Conservation (phyloP, 2,329 filamentous ascomycete genomes). For the Curvularia eragrostidis region DNA sequence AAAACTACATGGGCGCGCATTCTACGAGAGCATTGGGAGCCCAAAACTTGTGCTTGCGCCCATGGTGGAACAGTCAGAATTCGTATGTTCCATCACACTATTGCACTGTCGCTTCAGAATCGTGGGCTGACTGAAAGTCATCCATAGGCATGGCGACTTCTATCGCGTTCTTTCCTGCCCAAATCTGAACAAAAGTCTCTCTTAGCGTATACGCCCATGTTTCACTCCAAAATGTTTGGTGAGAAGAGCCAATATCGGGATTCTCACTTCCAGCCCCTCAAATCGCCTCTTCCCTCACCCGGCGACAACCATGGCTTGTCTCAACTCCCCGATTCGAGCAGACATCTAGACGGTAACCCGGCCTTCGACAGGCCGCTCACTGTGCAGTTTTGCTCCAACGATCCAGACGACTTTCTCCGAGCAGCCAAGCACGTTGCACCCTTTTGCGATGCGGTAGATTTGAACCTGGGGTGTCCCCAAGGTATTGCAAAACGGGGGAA, state of each 20-base stretch:
- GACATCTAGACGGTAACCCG: conserved; percentile 82
- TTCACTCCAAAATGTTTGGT: conserved; percentile 87
- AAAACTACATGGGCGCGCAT: conserved; percentile 83
- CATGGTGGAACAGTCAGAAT: conserved; percentile 99
- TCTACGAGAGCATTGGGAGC: conserved; percentile 93
- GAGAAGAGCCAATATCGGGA: conserved; percentile 78
- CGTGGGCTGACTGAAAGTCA: conserved; percentile 14
- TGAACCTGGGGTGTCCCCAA: conserved; percentile 96
- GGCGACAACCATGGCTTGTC: conserved; percentile 45
- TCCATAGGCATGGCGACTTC: conserved; percentile 90
- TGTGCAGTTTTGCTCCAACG: conserved; percentile 95
- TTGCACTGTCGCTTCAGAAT: neutral
- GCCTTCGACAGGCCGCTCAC: conserved; percentile 85
- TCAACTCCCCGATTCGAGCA: conserved; percentile 35
- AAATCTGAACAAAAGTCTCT: conserved; percentile 63
- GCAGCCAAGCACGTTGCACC: conserved; percentile 81
- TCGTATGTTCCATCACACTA: conserved; percentile 65
- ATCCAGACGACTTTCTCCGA: conserved; percentile 77
- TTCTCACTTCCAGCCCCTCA: conserved; percentile 77
- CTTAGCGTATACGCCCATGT: conserved; percentile 93
- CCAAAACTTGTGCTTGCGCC: conserved; percentile 91
- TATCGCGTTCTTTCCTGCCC: conserved; percentile 89
- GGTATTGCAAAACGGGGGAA: conserved; percentile 89
- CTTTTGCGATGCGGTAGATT: conserved; percentile 91
- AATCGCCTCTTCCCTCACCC: conserved; percentile 45